Percentiles rank a stretch among this genome's conserved stretches.
phyloP scores from a whole-genome alignment of 345 rosid species.

The Bruguiera gymnorhiza region DNA sequence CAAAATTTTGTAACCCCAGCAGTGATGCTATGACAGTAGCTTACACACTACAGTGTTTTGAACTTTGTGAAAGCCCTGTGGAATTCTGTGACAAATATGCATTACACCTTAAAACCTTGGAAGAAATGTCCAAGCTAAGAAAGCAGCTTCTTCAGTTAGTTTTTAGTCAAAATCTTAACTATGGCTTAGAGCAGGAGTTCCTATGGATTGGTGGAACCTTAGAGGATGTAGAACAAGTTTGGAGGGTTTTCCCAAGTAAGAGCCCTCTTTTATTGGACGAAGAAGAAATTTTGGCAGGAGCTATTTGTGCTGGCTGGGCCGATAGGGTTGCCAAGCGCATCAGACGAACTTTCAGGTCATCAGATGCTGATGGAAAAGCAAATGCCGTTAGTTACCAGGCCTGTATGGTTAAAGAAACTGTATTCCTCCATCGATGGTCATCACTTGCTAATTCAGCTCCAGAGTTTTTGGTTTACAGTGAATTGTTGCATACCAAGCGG shows the following conservation, averaged over 20 bases:
- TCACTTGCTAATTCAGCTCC: constrained; percentile 67
- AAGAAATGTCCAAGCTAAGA: constrained; percentile 85
- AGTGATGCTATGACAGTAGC: constrained; percentile 80
- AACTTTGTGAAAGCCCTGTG: constrained; percentile 38
- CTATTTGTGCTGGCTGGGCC: constrained; percentile 94
- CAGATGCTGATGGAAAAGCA: constrained; percentile 43
- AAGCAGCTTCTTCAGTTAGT: constrained; percentile 74
- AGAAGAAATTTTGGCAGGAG: constrained; percentile 72
- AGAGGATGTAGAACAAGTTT: constrained; percentile 61
- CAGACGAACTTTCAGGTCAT: constrained; percentile 28
- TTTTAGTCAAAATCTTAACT: constrained; percentile 41
- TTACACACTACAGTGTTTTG: constrained; percentile 70
- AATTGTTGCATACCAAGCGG: constrained; percentile 60
- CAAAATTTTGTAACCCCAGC: constrained; percentile 65
- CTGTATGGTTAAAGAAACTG: constrained; percentile 59
- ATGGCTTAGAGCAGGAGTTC: constrained; percentile 39
- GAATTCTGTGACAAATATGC: constrained; percentile 58
- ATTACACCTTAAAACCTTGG: constrained; percentile 77
- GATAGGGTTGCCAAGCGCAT: constrained; percentile 76
- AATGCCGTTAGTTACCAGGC: constrained; percentile 60
- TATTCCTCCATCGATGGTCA: constrained; percentile 77
- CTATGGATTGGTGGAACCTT: constrained; percentile 72
- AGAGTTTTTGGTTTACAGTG: constrained; percentile 78
- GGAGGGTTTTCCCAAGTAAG: constrained; percentile 53
- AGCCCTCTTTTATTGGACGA: constrained; percentile 51